Percentiles rank a stretch among this genome's conserved stretches.
Conservation (phyloP, 202 grass and related monocot species). For the Panicum hallii region DNA sequence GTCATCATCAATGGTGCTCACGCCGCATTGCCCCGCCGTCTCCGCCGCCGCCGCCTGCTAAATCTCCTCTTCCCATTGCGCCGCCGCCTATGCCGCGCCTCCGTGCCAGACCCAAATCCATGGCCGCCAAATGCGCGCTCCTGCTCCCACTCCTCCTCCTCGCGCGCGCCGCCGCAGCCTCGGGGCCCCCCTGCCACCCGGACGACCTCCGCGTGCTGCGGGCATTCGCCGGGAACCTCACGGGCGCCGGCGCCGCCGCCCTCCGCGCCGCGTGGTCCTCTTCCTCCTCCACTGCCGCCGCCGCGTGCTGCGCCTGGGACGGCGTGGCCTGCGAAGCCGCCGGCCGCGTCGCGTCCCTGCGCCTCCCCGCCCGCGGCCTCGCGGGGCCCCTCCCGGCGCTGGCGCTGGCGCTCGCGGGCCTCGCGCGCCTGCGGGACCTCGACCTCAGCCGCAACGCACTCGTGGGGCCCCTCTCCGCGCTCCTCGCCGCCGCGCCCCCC, state of each 20-base stretch:
- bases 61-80: not conserved
- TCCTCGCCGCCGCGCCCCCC: not conserved
- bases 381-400: constrained; percentile 35
- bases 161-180: not conserved
- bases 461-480: constrained; percentile 38
- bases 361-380: constrained; percentile 49
- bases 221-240: constrained; percentile 69
- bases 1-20: not conserved
- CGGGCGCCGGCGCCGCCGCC: not conserved
- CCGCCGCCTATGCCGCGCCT: too few relatives aligned
- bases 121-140: constrained; percentile 22
- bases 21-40: not conserved
- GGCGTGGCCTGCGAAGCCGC: constrained; percentile 57
- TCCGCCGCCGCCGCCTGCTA: not conserved
- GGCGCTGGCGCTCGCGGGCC: constrained; percentile 35
- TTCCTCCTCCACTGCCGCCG: not conserved
- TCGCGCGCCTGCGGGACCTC: constrained; percentile 52
- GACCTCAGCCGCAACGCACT: constrained; percentile 85
- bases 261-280: constrained; percentile 35
- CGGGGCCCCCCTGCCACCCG: constrained; percentile 57
- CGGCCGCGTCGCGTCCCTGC: constrained; percentile 51
- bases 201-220: constrained; percentile 62
- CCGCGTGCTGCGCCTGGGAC: constrained; percentile 68
- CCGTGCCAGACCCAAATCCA: constrained; percentile 22
- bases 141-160: not conserved